A percentile compares a stretch with the other conserved stretches of the same genome.
These are phyloP conservation scores for Tetrahymena elliotti DNA, from an alignment of 73 alveolate genomes.

Conservation along the genomic window DNA sequence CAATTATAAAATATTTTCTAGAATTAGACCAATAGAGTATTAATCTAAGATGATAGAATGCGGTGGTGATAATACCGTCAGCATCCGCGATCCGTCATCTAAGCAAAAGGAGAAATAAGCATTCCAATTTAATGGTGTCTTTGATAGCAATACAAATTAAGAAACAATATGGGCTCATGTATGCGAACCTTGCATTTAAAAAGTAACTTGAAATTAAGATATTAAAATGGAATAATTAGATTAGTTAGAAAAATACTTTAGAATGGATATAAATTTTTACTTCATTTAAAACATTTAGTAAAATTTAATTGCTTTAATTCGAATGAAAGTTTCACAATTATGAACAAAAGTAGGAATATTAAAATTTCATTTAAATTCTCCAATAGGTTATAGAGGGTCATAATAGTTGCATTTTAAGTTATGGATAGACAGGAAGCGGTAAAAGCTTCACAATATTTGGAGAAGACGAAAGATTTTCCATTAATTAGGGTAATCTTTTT, in stretches of 20 bases:
- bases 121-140: slow-evolving; percentile 8
- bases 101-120: slow-evolving; percentile 15
- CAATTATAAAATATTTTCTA: slow-evolving; percentile 14
- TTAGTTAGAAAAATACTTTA: background rate
- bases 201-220: background rate
- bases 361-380: background rate
- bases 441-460: slow-evolving; percentile 38
- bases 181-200: background rate
- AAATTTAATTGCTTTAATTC: background rate
- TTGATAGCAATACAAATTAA: background rate
- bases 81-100: slow-evolving; percentile 24
- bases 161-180: background rate
- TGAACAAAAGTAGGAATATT: background rate
- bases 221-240: background rate
- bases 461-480: background rate
- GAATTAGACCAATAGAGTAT: slow-evolving; percentile 32
- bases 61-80: background rate
- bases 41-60: slow-evolving; percentile 29
- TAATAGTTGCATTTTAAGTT: slow-evolving; percentile 29
- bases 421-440: slow-evolving; percentile 47
- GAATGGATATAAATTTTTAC: background rate
- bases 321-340: background rate
- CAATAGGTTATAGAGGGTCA: slow-evolving; percentile 36
- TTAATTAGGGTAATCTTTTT: background rate
- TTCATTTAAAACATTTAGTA: background rate